Conservation (phyloP, 495 filamentous ascomycete species). For the Xylaria intraflava region DNA sequence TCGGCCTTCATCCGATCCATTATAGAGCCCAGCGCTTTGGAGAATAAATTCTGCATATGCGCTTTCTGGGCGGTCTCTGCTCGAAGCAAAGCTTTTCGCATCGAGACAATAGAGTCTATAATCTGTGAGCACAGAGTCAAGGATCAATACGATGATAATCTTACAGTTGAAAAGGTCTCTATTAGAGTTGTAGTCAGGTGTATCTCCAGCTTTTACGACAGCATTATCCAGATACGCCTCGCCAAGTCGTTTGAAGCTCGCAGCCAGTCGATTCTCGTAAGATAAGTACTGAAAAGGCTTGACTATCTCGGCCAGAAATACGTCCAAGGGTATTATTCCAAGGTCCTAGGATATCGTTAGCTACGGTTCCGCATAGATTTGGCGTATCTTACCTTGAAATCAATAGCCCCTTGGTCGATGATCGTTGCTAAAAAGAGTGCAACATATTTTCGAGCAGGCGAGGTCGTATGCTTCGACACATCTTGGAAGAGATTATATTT, state of each 20-base stretch:
- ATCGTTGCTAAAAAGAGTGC: slow-evolving; percentile 37
- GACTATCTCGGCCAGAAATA: slow-evolving; percentile 35
- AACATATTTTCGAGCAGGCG: slow-evolving; percentile 28
- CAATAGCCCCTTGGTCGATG: slow-evolving; percentile 31
- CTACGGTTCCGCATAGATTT: background rate
- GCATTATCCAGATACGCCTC: slow-evolving; percentile 29
- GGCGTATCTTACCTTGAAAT: slow-evolving; percentile 21
- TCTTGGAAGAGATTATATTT: slow-evolving; percentile 34
- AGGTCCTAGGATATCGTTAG: slow-evolving; percentile 20
- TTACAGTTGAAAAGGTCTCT: slow-evolving; percentile 31
- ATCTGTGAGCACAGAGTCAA: slow-evolving; percentile 9
- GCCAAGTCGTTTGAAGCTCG: slow-evolving; percentile 27
- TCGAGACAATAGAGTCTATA: slow-evolving; percentile 29
- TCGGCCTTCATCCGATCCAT: slow-evolving; percentile 47
- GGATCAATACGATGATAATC: background rate
- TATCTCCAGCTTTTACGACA: slow-evolving; percentile 21
- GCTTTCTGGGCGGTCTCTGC: slow-evolving; percentile 13
- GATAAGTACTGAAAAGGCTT: slow-evolving; percentile 31
- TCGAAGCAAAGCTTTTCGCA: slow-evolving; percentile 35
- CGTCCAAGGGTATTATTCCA: slow-evolving; percentile 25
- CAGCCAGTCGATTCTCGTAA: slow-evolving; percentile 39
- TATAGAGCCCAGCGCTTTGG: slow-evolving; percentile 27
- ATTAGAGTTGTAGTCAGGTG: slow-evolving; percentile 37
- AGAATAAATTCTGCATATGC: slow-evolving; percentile 29
- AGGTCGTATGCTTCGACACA: slow-evolving; percentile 22